Conservation (phyloP, 352 stramenopile species). For the Globisporangium rhizosaccharum region DNA sequence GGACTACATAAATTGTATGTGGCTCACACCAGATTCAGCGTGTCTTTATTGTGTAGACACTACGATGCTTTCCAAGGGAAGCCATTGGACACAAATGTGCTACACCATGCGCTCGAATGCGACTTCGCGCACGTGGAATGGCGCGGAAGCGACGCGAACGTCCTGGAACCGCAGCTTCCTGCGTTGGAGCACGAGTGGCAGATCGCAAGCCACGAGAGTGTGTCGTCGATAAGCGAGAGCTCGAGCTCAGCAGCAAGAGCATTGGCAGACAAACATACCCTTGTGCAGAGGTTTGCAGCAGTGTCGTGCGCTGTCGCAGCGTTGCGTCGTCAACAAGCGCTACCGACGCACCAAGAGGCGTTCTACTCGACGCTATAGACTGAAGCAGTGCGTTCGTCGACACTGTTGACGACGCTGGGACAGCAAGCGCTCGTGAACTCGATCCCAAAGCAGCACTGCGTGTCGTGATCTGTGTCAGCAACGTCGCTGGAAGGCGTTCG, state of each 20-base stretch:
- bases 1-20: no score
- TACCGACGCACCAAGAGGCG: neutral
- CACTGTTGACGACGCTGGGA: neutral
- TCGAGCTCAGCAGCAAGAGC: neutral
- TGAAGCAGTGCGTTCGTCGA: neutral
- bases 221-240: neutral
- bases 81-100: neutral
- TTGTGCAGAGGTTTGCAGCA: conserved; percentile 45
- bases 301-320: conserved; percentile 18
- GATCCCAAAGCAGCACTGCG: neutral
- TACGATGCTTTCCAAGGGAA: neutral
- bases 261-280: conserved; percentile 26
- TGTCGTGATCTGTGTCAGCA: conserved; percentile 19
- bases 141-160: conserved; percentile 37
- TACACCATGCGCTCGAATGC: conserved; percentile 56
- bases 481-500: conserved; percentile 29
- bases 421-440: conserved; percentile 1
- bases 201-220: neutral
- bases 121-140: conserved; percentile 69
- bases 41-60: neutral
- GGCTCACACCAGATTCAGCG: no score
- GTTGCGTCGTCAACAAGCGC: neutral
- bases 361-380: neutral
- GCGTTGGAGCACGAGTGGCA: neutral
- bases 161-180: conserved; percentile 60